These are phyloP conservation scores for Coemansia guatemalensis DNA, from an alignment of 192 early-diverging fungal genomes.

Conservation along the genomic window DNA sequence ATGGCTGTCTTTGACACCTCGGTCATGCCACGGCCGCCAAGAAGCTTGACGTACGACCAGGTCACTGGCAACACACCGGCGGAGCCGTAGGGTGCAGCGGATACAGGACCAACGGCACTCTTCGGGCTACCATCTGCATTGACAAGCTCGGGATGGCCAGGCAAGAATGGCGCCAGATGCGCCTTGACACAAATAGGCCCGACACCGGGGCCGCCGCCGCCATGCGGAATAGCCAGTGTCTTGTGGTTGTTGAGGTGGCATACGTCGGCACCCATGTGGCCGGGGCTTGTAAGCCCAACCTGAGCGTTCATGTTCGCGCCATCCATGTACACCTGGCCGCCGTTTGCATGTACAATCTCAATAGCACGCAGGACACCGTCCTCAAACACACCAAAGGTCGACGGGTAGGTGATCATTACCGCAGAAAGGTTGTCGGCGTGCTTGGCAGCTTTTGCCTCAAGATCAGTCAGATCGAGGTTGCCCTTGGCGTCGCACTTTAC, in stretches of 20 bases:
- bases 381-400: constrained; percentile 99
- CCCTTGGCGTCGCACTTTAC: constrained; percentile 91
- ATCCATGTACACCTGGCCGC: constrained; percentile 99
- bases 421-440: constrained; percentile 86
- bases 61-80: constrained; percentile 96
- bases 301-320: constrained; percentile 92
- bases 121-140: constrained; percentile 61
- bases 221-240: constrained; percentile 98
- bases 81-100: constrained; percentile 96
- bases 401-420: constrained; percentile 99
- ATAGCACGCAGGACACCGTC: constrained; percentile 82
- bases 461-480: constrained; percentile 89
- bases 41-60: constrained; percentile 98
- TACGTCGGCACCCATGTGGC: constrained; percentile 97
- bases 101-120: constrained; percentile 86
- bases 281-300: constrained; percentile 81
- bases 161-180: constrained; percentile 89
- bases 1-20: constrained; percentile 88
- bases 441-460: constrained; percentile 85
- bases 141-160: constrained; percentile 83
- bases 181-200: constrained; percentile 94
- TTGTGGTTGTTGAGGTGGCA: constrained; percentile 99
- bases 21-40: constrained; percentile 91
- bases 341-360: constrained; percentile 87
- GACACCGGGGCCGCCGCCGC: constrained; percentile 98